Percentiles rank a stretch among this genome's conserved stretches.
Conservation (phyloP, 1,284 basidiomycete genomes). For the Blastosporella zonata region DNA sequence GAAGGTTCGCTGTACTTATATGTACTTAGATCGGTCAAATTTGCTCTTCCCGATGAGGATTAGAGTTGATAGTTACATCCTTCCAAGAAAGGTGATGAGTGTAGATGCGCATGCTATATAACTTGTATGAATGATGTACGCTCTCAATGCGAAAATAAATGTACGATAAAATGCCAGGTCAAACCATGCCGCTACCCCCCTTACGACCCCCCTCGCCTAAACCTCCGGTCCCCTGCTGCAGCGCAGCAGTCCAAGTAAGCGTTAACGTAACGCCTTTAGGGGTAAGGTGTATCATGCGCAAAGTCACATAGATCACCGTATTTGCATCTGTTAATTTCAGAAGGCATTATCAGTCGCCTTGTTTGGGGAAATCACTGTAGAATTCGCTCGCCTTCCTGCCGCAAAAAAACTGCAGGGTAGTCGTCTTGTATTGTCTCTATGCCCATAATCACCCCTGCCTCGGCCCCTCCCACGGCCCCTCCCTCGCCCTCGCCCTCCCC, state of each 20-base stretch:
- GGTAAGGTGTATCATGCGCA: constrained; percentile 48
- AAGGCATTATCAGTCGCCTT: constrained; percentile 47
- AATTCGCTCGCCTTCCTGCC: constrained; percentile 81
- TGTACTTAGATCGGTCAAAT: no score
- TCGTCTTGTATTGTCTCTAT: constrained; percentile 77
- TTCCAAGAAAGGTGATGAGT: neutral
- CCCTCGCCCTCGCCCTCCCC: constrained; percentile 39
- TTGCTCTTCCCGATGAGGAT: neutral
- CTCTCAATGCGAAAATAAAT: constrained; percentile 6
- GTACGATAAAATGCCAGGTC: constrained; percentile 11
- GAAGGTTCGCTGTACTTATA: neutral
- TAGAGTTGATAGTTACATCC: neutral
- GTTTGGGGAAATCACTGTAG: constrained; percentile 34
- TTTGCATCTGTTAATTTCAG: constrained; percentile 68
- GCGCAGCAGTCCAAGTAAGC: neutral
- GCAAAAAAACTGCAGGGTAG: constrained; percentile 78
- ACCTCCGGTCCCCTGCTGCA: neutral
- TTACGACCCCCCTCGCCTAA: neutral
- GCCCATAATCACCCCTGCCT: constrained; percentile 52
- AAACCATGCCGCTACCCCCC: neutral
- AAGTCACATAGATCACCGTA: constrained; percentile 84
- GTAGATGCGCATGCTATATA: neutral
- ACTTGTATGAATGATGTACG: neutral
- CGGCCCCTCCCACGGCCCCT: constrained; percentile 38
- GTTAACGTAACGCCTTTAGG: constrained; percentile 19